Base-by-base conservation (phyloP, 2,329 filamentous ascomycete species). In the Chrysoporthe deuterocubensis region DNA sequence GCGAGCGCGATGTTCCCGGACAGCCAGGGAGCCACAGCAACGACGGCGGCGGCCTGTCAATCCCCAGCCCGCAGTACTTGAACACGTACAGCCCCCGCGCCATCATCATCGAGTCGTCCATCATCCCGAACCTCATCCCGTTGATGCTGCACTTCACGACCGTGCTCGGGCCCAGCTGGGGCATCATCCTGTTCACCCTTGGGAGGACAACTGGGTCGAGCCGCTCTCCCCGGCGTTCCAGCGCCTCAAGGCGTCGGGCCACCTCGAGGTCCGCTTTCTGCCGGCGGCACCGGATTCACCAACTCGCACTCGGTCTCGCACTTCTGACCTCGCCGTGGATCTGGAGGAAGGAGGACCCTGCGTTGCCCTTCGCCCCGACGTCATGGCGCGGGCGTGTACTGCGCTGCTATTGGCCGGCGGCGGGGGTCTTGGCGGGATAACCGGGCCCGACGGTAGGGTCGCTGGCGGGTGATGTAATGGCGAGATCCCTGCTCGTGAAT, bases 141-240 rank as follows among this genome's bases (percentile, higher is more conserved):
- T 67, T 68, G 57, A 72, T 69, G 9, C 72, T 76, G 8, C 77
- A 75, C 0, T 71, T 78, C 9, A 71, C 74, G 4, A 67, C 66
- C 26, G 70, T 70, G 0, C 78, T 82, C 3, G 81, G 81, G 0
- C 78, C 79, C 6, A 66, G 72, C 21, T 82, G 81, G 80, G 79
- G 79, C 4, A 75, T 82, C 42, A 72, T 81, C 21, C 76, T 81
- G 59, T 81, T 79, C 66, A 82, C 80, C 1, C 73, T 76, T 1
- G n/a, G n/a, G 69, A 73, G 11, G 71, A 74, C 59, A 73, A 67
- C 21, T 73, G 72, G 62, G 32, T 71, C 4, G 64, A 73, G 34
- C 72, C 71, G 2, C 62, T 48, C 16, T 79, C 78, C 4, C 73
- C 76, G 1, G 71, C 77, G 5, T 75, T 81, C 57, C 72, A 73